Evolutionary conservation across 495 filamentous ascomycete genomes (phyloP), one percentile per base, ranked within the genome.

Genomic region (Cladorrhinum samala): DNA sequence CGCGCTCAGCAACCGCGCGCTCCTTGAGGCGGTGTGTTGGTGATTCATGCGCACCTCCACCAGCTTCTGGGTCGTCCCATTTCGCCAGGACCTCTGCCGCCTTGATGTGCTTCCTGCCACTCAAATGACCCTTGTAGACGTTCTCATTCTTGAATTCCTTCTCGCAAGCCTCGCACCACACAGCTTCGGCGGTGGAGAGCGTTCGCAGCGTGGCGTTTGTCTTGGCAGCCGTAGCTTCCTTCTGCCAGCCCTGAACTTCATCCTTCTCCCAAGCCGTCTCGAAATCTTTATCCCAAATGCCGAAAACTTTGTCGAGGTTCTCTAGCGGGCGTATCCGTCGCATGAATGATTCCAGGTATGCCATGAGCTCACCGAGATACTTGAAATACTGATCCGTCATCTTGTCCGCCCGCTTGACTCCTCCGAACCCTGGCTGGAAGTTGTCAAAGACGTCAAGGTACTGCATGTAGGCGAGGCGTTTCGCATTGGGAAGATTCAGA

Each of bases 61-160:
- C 47, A 20, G 68, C 67, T 24, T 68, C 65, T 7, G 66, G 53
- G 8, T 65, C 67, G 36, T 67, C 63, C 54, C 63, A 55, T 44
- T 54, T 71, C 55, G 57, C 75, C 58, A 65, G 75, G 61, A 68
- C 78, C 61, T 87, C 83, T 3, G 86, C 89, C 5, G 85, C 87
- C 52, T 85, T 86, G 62, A 91, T 83, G 65, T 98, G 93, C 67
- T 96, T 96, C 74, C 94, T 91, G 18, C 90, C 89, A 0, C 71
- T 86, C 58, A 97, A 76, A 67, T 98, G 93, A 36, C 80, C 83
- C 60, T 88, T 89, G 73, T 94, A 95, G 43, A 96, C 89, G 63
- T 95, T 96, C 46, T 93, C 86, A 56, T 96, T 97, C 67, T 86
- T 89, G 72, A 96, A 98, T 40, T 90, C 88, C 68, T 90, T 96